A percentile compares a stretch with the other conserved stretches of the same genome.
These are phyloP conservation scores for Kappamyces sp. DNA, from an alignment of 192 early-diverging fungal species.

Conservation along the genomic window DNA sequence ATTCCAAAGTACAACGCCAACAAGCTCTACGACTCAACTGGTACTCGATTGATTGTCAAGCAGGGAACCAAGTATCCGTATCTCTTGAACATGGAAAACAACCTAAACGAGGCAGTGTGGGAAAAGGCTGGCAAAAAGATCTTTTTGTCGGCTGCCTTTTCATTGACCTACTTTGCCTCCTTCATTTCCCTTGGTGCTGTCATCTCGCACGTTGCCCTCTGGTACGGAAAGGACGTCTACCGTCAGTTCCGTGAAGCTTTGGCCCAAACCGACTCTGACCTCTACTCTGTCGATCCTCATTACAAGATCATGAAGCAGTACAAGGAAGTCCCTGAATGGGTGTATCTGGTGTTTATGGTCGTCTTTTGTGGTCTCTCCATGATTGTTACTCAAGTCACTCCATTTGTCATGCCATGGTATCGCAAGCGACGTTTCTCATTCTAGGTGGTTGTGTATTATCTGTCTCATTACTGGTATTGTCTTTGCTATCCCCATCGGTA, in stretches of 20 bases:
- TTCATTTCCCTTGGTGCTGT: slow-evolving; percentile 23
- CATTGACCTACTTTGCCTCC: slow-evolving; percentile 16
- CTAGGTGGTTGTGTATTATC: slow-evolving; percentile 45
- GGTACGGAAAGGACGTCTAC: slow-evolving; percentile 23
- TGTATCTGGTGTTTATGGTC: slow-evolving; percentile 45
- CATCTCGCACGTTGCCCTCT: slow-evolving; percentile 20
- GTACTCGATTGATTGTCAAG: not conserved
- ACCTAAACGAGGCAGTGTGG: slow-evolving; percentile 8
- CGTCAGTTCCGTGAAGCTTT: slow-evolving; percentile 4
- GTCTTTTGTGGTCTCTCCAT: slow-evolving; percentile 39
- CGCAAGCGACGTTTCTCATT: too few species aligned
- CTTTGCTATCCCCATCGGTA: slow-evolving; percentile 73
- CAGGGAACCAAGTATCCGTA: not conserved
- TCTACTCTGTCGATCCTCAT: slow-evolving; percentile 56
- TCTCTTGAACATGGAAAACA: slow-evolving; percentile 1
- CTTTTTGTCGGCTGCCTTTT: slow-evolving; percentile 10
- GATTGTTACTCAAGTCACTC: slow-evolving; percentile 39
- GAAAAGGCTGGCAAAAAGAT: not conserved
- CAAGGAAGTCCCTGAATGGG: slow-evolving; percentile 61
- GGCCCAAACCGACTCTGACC: slow-evolving; percentile 19
- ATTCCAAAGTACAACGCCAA: slow-evolving; percentile 9
- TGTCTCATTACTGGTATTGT: slow-evolving; percentile 48
- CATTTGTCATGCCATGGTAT: slow-evolving; percentile 63
- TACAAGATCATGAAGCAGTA: slow-evolving; percentile 64
- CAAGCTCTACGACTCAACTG: slow-evolving; percentile 6